Evolutionary conservation across 108 stramenopile genomes (phyloP).

Genomic region (Thalassiosira profunda): DNA sequence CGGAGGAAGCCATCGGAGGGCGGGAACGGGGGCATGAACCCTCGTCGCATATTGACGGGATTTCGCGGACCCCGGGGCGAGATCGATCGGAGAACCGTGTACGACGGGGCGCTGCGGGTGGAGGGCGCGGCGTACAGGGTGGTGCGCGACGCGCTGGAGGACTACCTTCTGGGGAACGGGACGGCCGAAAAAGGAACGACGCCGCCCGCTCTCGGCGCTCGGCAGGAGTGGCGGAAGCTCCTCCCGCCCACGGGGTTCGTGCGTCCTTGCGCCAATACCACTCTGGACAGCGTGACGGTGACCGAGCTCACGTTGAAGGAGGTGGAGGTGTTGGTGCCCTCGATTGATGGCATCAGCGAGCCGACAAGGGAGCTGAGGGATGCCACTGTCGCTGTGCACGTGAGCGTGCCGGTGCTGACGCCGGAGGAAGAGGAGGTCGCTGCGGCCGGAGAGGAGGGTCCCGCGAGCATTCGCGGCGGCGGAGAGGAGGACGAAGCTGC

Average conservation of each 20-base stretch:
- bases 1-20: conserved; percentile 11
- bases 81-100: conserved; percentile 64
- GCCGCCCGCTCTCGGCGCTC: conserved; percentile 3
- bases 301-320: conserved; percentile 14
- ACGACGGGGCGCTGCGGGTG: conserved; percentile 75
- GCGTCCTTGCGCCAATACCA: conserved; percentile 7
- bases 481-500: neutral
- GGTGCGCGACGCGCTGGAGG: conserved; percentile 41
- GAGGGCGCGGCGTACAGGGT: conserved; percentile 58
- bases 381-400: conserved; percentile 4
- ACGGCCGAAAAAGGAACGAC: neutral
- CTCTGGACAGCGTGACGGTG: conserved; percentile 8
- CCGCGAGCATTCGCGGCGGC: conserved; percentile 19
- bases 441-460: neutral
- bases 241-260: conserved; percentile 14
- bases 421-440: neutral
- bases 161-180: conserved; percentile 24
- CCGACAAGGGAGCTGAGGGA: neutral
- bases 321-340: neutral
- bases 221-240: conserved; percentile 12
- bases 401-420: conserved; percentile 2
- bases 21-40: conserved; percentile 54
- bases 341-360: neutral
- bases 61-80: conserved; percentile 63
- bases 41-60: conserved; percentile 68